Conservation (phyloP, 148 eudicot genomes). For the Rhododendron vialii region DNA sequence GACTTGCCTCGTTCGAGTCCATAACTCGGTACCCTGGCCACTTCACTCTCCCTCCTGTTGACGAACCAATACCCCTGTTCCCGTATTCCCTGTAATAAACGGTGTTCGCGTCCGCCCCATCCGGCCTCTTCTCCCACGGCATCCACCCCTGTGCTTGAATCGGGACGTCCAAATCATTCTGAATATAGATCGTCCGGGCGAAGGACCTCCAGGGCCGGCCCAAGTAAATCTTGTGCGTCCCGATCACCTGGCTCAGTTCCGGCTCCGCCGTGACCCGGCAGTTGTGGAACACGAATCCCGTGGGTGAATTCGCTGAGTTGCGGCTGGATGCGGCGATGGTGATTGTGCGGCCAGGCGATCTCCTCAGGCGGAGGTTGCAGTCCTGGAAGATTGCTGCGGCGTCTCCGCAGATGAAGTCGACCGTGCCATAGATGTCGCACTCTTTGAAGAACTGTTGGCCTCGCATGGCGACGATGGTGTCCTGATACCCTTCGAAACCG, state of each 20-base stretch:
- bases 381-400: slow-evolving; percentile 18
- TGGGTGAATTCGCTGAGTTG: background rate
- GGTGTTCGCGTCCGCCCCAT: background rate
- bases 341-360: background rate
- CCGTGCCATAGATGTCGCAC: slow-evolving; percentile 23
- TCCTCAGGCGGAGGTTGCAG: slow-evolving; percentile 11
- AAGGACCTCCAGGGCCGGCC: slow-evolving; percentile 23
- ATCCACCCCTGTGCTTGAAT: slow-evolving; percentile 21
- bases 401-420: slow-evolving; percentile 22
- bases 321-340: slow-evolving; percentile 19
- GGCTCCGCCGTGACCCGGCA: slow-evolving; percentile 7
- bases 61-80: slow-evolving; percentile 20
- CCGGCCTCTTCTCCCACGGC: background rate
- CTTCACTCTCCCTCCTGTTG: slow-evolving; percentile 12
- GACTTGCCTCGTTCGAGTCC: slow-evolving; percentile 4
- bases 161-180: slow-evolving; percentile 1
- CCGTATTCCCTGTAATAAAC: slow-evolving; percentile 19
- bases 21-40: slow-evolving; percentile 20
- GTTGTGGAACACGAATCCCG: slow-evolving; percentile 11
- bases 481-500: slow-evolving; percentile 36
- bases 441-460: slow-evolving; percentile 12
- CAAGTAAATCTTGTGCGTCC: slow-evolving; percentile 5
- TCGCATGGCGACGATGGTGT: slow-evolving; percentile 8
- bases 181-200: slow-evolving; percentile 10
- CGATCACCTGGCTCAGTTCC: background rate